Evolutionary conservation across 495 filamentous ascomycete species (phyloP), one percentile per base, ranked within the genome.

Genomic region (Hypoxylon perforatum): DNA sequence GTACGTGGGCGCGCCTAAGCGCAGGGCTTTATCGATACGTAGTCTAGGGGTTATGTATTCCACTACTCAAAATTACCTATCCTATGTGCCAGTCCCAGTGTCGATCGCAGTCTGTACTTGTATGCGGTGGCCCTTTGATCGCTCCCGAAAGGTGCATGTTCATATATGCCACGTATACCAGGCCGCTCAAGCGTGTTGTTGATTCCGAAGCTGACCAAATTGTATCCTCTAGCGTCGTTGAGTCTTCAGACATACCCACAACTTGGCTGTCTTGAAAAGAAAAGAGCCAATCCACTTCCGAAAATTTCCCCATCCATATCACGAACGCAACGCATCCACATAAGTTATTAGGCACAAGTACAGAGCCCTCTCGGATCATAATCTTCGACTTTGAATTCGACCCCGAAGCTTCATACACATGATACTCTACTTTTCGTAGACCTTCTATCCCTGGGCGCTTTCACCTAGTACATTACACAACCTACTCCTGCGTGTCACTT

Each of bases 211-310:
- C 58, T 67, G 42, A 67, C 47, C 19, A 44, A 53, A 47, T 44
- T 44, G 38, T 19, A 25, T 52, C n/a, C 8, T 35, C 22, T 63
- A 68, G 65, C 42, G 48, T 56, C 36, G 38, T 51, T 62, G 25
- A 63, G 54, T 45, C 48, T 42, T 15, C 61, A 36, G 44, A 36
- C 44, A 63, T 68, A 68, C 65, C 58, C 65, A 63, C 59, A 58
- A 36, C 59, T 60, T 28, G 18, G 25, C 53, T 44, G 54, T 49
- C 44, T 53, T 42, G 25, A 59, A 45, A 42, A 28, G 25, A 28
- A n/a, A 28, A 49, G 25, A 41, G 10, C 59, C 60, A 63, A 56
- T 63, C 50, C 60, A 55, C 50, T 56, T 18, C 7, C 57, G 41
- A 68, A 25, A 54, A 8, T 48, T 55, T 53, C 54, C 30, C 30